These are phyloP conservation scores for Skeletonema grethae DNA, from an alignment of 108 stramenopile species.

Conservation along the genomic window DNA sequence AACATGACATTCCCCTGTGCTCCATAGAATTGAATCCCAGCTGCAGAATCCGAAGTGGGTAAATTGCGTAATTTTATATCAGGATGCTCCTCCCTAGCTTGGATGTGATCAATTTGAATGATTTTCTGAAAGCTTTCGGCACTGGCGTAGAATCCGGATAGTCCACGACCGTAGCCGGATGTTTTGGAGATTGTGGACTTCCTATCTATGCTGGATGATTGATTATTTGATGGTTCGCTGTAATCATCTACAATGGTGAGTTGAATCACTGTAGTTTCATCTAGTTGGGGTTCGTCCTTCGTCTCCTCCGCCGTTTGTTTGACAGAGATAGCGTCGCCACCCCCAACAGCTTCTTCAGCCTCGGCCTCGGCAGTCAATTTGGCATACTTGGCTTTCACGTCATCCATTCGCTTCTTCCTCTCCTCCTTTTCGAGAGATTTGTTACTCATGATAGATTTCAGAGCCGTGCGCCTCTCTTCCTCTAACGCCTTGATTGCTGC, in stretches of 20 bases:
- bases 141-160: constrained; percentile 24
- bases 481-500: background rate
- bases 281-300: background rate
- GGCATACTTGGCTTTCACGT: constrained; percentile 17
- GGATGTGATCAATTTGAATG: background rate
- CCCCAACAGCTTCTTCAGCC: background rate
- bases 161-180: constrained; percentile 14
- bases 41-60: constrained; percentile 21
- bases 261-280: constrained; percentile 24
- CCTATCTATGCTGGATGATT: background rate
- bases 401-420: constrained; percentile 5
- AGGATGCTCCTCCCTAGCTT: constrained; percentile 34
- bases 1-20: constrained; percentile 1
- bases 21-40: constrained; percentile 9
- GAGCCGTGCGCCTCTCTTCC: background rate
- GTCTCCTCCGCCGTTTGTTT: constrained; percentile 1
- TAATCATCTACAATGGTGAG: constrained; percentile 45
- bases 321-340: background rate
- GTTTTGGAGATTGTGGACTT: constrained; percentile 14
- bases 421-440: constrained; percentile 11
- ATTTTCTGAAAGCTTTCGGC: constrained; percentile 6
- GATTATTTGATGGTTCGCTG: background rate
- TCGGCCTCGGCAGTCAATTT: background rate
- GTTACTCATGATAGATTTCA: background rate
- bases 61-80: constrained; percentile 46